phyloP scores from a whole-genome alignment of 257 asterid species.

The Solanum piurae region DNA sequence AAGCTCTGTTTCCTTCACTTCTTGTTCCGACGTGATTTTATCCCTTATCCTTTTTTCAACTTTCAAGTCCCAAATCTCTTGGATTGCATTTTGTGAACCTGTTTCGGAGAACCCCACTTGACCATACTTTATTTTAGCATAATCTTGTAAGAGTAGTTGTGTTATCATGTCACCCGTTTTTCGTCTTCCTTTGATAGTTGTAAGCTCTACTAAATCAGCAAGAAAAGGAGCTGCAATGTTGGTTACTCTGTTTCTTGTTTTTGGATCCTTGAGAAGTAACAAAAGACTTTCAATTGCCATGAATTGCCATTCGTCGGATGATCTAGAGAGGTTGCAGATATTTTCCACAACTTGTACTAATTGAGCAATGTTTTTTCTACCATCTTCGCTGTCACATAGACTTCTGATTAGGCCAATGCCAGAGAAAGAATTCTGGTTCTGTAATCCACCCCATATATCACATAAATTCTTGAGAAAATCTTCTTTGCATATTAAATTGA shows the following conservation, averaged over 20 bases:
- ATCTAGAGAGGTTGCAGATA: constrained; percentile 14
- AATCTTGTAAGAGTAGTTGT: constrained; percentile 8
- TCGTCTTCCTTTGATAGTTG: background rate
- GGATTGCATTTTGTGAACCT: background rate
- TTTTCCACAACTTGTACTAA: background rate
- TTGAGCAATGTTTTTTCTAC: constrained; percentile 15
- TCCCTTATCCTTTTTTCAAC: constrained; percentile 20
- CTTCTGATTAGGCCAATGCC: constrained; percentile 19
- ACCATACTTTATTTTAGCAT: constrained; percentile 7
- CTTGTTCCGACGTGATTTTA: constrained; percentile 5
- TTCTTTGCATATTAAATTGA: constrained; percentile 2
- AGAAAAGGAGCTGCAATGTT: constrained; percentile 9
- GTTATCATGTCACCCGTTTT: constrained; percentile 15
- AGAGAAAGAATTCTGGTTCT: constrained; percentile 9
- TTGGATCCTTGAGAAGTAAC: constrained; percentile 14
- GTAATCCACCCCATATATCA: constrained; percentile 17
- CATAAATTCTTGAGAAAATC: constrained; percentile 10
- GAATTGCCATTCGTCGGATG: constrained; percentile 12
- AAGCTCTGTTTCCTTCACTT: constrained; percentile 2
- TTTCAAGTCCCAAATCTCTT: constrained; percentile 18
- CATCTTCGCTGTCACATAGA: constrained; percentile 7
- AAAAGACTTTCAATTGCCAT: constrained; percentile 17
- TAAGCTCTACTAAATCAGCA: constrained; percentile 24
- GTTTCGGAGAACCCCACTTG: background rate
- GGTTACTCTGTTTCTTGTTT: constrained; percentile 5